A percentile compares a stretch with the other conserved stretches of the same genome.
These are phyloP conservation scores for Phytophthora sansomeana DNA, from an alignment of 352 stramenopile species.

Conservation along the genomic window DNA sequence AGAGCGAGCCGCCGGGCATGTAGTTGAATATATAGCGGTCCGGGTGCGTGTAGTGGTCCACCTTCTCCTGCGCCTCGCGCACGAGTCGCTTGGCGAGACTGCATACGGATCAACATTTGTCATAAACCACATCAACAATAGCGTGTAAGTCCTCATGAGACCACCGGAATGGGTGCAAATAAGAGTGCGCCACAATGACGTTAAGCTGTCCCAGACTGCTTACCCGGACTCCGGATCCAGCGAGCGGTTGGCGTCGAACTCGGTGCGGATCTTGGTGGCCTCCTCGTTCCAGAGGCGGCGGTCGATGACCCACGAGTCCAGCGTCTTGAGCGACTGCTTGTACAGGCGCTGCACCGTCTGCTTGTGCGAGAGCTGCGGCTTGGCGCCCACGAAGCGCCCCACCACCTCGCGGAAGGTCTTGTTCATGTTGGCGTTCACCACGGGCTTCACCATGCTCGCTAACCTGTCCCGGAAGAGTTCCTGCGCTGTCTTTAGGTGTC, in stretches of 20 bases:
- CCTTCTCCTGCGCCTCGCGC: conserved; percentile 93
- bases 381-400: conserved; percentile 61
- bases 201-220: too few relatives aligned
- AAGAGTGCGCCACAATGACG: background rate
- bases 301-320: conserved; percentile 96
- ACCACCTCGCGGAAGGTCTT: conserved; percentile 87
- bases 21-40: conserved; percentile 97
- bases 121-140: conserved; percentile 15
- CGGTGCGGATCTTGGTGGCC: conserved; percentile 91
- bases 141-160: conserved; percentile 10
- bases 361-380: conserved; percentile 85
- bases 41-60: conserved; percentile 95
- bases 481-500: background rate
- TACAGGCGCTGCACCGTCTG: conserved; percentile 94
- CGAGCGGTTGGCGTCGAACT: conserved; percentile 91
- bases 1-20: conserved; percentile 98
- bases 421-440: conserved; percentile 88
- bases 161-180: conserved; percentile 39
- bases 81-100: conserved; percentile 86
- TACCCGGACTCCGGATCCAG: conserved; percentile 72
- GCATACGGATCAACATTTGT: conserved; percentile 10
- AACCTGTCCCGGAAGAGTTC: conserved; percentile 8
- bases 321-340: conserved; percentile 94
- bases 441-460: conserved; percentile 61
- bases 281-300: conserved; percentile 96